phyloP scores from a whole-genome alignment of 2,329 filamentous ascomycete species.

The Penicillium sumatraense region DNA sequence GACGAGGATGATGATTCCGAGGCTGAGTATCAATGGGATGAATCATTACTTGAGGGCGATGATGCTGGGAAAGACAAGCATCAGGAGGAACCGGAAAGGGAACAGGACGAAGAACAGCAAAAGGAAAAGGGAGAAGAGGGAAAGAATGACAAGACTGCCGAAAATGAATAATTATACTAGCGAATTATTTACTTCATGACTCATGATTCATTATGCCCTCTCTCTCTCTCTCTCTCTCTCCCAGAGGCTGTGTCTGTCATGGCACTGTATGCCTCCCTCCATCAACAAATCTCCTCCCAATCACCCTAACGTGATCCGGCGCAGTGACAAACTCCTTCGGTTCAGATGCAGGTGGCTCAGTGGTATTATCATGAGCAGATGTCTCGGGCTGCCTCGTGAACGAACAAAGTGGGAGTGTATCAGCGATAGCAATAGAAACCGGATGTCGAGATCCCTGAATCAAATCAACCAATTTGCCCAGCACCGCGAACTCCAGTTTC shows the following conservation, averaged over 20 bases:
- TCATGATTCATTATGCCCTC: no score
- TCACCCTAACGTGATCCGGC: constrained; percentile 3
- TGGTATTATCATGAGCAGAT: constrained; percentile 8
- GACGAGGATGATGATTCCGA: constrained; percentile 49
- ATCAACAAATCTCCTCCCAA: constrained; percentile 20
- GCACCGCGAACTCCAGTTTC: constrained; percentile 61
- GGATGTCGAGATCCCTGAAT: constrained; percentile 35
- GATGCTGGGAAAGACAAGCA: background rate
- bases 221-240: no score
- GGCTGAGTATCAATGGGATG: constrained; percentile 36
- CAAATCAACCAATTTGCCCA: constrained; percentile 52
- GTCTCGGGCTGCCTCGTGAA: constrained; percentile 15
- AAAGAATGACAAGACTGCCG: background rate
- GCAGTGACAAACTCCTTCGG: constrained; percentile 14
- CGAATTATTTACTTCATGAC: no score
- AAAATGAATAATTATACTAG: no score
- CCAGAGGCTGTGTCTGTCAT: no score
- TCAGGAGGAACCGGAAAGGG: background rate
- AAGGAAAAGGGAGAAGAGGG: background rate
- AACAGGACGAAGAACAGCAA: background rate
- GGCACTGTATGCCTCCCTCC: background rate
- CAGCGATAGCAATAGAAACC: constrained; percentile 23
- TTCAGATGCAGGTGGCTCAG: constrained; percentile 5
- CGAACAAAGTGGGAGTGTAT: constrained; percentile 30
- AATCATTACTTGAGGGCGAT: constrained; percentile 1